Percentiles rank a stretch among this genome's conserved stretches.
These are phyloP conservation scores for Oryza glumipatula DNA, from an alignment of 176 grass and related monocot genomes.

Conservation along the genomic window DNA sequence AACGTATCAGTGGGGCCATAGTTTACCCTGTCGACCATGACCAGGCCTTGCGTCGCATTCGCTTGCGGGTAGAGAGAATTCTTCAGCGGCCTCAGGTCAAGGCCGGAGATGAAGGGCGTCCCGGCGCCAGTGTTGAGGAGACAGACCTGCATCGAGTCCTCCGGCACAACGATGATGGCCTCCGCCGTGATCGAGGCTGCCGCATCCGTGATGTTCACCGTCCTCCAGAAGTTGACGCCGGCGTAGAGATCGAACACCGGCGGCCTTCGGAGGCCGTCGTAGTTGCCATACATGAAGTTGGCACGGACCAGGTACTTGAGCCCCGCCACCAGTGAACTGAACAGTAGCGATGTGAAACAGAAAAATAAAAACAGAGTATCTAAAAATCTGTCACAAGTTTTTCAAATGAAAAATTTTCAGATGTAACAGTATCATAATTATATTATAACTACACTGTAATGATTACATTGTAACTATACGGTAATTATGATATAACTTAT, in stretches of 20 bases:
- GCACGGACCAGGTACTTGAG: slow-evolving; percentile 35
- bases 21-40: slow-evolving; percentile 26
- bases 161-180: neutral
- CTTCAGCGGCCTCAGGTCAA: slow-evolving; percentile 52
- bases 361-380: too few species aligned
- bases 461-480: too few species aligned
- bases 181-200: neutral
- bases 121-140: slow-evolving; percentile 39
- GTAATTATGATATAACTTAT: too few species aligned
- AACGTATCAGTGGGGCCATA: neutral
- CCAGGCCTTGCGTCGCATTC: slow-evolving; percentile 6
- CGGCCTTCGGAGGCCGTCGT: slow-evolving; percentile 15
- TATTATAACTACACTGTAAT: too few species aligned
- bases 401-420: too few species aligned
- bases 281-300: slow-evolving; percentile 47
- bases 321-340: neutral
- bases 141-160: slow-evolving; percentile 42
- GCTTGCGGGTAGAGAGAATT: neutral
- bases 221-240: slow-evolving; percentile 50
- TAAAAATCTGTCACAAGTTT: too few species aligned
- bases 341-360: too few species aligned
- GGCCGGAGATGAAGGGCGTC: slow-evolving; percentile 51
- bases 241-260: neutral
- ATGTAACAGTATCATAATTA: too few species aligned
- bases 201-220: slow-evolving; percentile 28